Conservation (phyloP, 768 basidiomycete genomes). For the Rhodotorula sphaerocarpa region DNA sequence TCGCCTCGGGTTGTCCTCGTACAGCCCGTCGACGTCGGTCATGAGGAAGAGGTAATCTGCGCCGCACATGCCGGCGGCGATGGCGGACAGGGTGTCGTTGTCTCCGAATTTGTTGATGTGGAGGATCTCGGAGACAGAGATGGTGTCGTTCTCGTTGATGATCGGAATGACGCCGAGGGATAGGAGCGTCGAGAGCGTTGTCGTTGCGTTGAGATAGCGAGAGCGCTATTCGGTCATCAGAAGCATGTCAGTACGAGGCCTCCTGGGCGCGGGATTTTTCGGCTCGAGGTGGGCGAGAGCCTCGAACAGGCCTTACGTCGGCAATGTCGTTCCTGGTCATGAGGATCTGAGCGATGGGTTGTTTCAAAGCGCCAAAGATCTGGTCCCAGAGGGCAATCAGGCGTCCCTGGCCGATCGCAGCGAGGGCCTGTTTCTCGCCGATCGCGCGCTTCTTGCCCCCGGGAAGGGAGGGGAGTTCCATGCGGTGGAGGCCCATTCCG, state of each 20-base stretch:
- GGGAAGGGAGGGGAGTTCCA: slow-evolving; percentile 53
- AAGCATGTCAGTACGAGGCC: too few species aligned
- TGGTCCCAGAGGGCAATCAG: slow-evolving; percentile 97
- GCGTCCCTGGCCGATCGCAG: slow-evolving; percentile 92
- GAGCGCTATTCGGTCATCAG: slow-evolving; percentile 56
- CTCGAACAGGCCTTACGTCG: slow-evolving; percentile 69
- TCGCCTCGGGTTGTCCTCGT: slow-evolving; percentile 79
- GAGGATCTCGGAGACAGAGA: slow-evolving; percentile 91
- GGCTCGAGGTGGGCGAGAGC: slow-evolving; percentile 2
- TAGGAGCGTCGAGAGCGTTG: slow-evolving; percentile 83
- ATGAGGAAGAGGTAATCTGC: slow-evolving; percentile 94
- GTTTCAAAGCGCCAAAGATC: slow-evolving; percentile 82
- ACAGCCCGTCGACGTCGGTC: slow-evolving; percentile 92
- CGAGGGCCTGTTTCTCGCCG: slow-evolving; percentile 85
- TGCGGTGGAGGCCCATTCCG: slow-evolving; percentile 83
- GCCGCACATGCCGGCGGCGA: slow-evolving; percentile 93
- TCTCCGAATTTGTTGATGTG: slow-evolving; percentile 75
- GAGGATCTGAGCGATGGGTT: slow-evolving; percentile 90
- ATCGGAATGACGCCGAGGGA: slow-evolving; percentile 94
- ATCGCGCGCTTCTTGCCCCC: slow-evolving; percentile 60
- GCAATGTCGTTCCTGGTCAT: slow-evolving; percentile 93
- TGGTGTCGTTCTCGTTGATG: slow-evolving; percentile 97
- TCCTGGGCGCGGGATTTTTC: too few species aligned
- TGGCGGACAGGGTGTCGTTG: slow-evolving; percentile 95
- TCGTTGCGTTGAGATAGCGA: slow-evolving; percentile 90